Base-by-base conservation (phyloP, 2,329 filamentous ascomycete genomes). In the Rhynchosporium agropyri region DNA sequence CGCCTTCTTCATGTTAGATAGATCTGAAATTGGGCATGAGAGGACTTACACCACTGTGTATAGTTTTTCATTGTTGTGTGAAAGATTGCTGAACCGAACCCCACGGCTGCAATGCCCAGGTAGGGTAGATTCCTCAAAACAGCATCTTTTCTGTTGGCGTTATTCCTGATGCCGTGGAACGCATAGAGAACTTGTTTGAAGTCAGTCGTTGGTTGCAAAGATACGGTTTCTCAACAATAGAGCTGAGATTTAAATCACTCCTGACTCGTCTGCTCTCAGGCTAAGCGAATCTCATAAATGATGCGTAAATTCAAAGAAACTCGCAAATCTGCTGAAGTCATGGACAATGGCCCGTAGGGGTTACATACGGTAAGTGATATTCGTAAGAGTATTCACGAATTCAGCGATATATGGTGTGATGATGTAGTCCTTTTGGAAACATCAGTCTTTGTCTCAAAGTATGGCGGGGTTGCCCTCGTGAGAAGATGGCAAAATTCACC, bases 301-400 rank as follows among this genome's bases (percentile, higher is more conserved):
- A 72, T 70, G 10, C 20, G 48, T 13, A 49, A 36, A 38, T 10
- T 28, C 20, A 45, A 57, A 5, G 28, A 26, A 56, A n/a, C 15
- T n/a, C n/a, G 13, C 10, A 20, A n/a, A n/a, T 45, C 7, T 38
- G 62, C 7, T 38, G 62, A 55, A 58, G 42, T 61, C 57, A 29
- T 46, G 38, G 45, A 15, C 48, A 26, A 54, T 61, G 61, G 42
- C 68, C 12, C 9, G 20, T 53, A 29, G 45, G 53, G 53, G 36
- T 8, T 20, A 63, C 72, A 36, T 74, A 83, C 80, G 73, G 65
- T 82, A 84, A 5, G 76, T 76, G 1, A 81, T 58, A 65, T 83
- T 84, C 3, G 80, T 82, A 53, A 83, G 64, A 0, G 82, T 79
- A 66, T 83, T 84, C 63, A 83, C 73, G 64, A 84, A 81, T 66